These are phyloP conservation scores for Picochlorum costavermella DNA, from an alignment of 139 green algal genomes.

Conservation along the genomic window DNA sequence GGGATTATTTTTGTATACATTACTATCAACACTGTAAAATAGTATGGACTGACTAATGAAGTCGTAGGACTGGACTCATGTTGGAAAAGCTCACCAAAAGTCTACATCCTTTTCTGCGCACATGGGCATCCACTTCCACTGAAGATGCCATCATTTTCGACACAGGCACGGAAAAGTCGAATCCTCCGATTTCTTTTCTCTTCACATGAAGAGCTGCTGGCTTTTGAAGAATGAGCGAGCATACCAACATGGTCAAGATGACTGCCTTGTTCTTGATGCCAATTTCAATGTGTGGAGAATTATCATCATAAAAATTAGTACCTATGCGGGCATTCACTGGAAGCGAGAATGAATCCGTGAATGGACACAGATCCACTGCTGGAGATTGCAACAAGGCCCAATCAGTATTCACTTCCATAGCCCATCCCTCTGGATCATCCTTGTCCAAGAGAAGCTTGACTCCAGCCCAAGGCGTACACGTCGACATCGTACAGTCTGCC, in stretches of 20 bases:
- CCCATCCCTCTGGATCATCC: constrained; percentile 4
- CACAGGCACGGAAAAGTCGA: constrained; percentile 2
- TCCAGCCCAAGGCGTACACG: constrained; percentile 1
- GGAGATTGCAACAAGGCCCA: constrained; percentile 1
- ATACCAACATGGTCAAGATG: neutral
- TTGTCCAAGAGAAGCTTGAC: neutral
- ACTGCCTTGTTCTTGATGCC: constrained; percentile 6
- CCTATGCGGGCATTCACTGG: constrained; percentile 6
- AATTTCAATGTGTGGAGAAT: constrained; percentile 2
- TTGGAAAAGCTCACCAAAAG: neutral
- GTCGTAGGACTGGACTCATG: too few relatives aligned
- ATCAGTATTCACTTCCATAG: constrained; percentile 9
- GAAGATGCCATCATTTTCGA: neutral
- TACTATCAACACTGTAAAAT: neutral
- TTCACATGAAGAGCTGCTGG: neutral
- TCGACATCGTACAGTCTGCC: neutral
- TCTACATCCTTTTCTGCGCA: neutral
- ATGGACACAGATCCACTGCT: neutral
- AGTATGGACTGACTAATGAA: too few relatives aligned
- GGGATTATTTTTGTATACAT: constrained; percentile 3
- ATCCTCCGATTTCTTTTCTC: constrained; percentile 11
- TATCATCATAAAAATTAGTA: constrained; percentile 4
- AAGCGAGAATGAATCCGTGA: constrained; percentile 4
- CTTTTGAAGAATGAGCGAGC: neutral
- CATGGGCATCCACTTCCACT: neutral